Evolutionary conservation across 2,329 filamentous ascomycete species (phyloP).

Genomic region (Rugonectria rugulosa): DNA sequence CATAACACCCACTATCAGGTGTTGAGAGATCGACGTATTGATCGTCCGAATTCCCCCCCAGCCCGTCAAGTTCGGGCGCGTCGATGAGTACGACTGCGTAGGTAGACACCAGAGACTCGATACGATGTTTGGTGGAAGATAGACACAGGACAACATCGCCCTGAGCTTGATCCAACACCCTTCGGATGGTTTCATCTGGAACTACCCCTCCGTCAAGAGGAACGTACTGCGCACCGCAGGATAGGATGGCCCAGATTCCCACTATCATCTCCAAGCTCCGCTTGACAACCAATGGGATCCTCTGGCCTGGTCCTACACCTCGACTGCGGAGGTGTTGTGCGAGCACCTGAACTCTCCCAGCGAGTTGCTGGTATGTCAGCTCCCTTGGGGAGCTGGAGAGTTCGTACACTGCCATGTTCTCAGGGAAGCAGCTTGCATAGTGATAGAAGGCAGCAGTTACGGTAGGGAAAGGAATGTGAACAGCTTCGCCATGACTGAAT

Average conservation of each 20-base stretch:
- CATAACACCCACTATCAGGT: conserved; percentile 51
- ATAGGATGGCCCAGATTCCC: conserved; percentile 63
- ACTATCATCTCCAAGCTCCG: conserved; percentile 64
- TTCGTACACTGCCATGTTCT: conserved; percentile 49
- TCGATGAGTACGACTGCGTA: conserved; percentile 42
- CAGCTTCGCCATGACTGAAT: conserved; percentile 29
- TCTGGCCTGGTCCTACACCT: conserved; percentile 53
- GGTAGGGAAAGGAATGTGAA: conserved; percentile 47
- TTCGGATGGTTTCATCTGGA: conserved; percentile 55
- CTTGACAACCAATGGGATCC: conserved; percentile 63
- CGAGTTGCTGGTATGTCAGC: conserved; percentile 56
- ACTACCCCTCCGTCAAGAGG: conserved; percentile 65
- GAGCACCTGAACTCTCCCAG: conserved; percentile 50
- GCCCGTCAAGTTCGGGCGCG: conserved; percentile 15
- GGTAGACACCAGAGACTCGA: conserved; percentile 37
- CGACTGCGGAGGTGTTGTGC: conserved; percentile 47
- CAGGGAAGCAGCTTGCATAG: conserved; percentile 46
- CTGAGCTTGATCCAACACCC: conserved; percentile 57
- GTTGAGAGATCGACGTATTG: conserved; percentile 43
- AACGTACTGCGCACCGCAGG: conserved; percentile 65
- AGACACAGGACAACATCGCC: conserved; percentile 57
- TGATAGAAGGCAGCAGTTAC: conserved; percentile 50
- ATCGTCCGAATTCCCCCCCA: conserved; percentile 8
- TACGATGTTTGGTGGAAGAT: conserved; percentile 44
- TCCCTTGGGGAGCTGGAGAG: conserved; percentile 41